Evolutionary conservation across 805 yeast species (phyloP), one percentile per base, ranked within the genome.

Genomic region (Saccharomycopsis guyanensis): DNA sequence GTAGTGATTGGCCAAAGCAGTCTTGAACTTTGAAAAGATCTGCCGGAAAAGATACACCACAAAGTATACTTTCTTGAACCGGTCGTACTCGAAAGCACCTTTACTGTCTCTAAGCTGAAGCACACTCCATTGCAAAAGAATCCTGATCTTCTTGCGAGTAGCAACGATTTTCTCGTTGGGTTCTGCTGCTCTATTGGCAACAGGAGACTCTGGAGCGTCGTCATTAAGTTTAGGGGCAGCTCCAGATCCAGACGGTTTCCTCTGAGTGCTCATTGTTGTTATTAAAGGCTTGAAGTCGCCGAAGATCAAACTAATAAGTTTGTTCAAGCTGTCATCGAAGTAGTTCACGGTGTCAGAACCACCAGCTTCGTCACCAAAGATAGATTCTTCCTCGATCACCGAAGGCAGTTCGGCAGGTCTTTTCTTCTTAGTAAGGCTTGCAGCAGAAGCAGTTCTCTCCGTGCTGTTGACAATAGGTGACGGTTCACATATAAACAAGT

Each of bases 1-100:
- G 8, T n/a, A 16, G 38, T 27, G 12, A 18, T 40, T 15, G 18
- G 7, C 25, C 18, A 39, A 33, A 25, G 19, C 32, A 4, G 7
- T 4, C 35, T 40, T 49, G 38, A 49, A 49, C 24, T 34, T 45
- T 6, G 16, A n/a, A 16, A 46, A 19, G 3, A 36, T 24, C 20
- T 46, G 45, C 36, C 42, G 43, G 3, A 49, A 27, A 12, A 50
- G 25, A 34, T 50, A 40, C 40, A 50, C 46, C 15, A 41, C 38
- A 22, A 50, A 38, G 22, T 42, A 29, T 2, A 43, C 40, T 36
- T 33, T 18, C 7, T 15, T 33, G 19, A 33, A 15, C 37, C 37
- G 10, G 37, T 33, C 37, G 10, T 15, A 5, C 19, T 8, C 37
- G 8, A 15, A 8, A 33, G 18, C 20, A 15, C 10, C 20, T 8